A percentile compares a stretch with the other conserved stretches of the same genome.
Evolutionary conservation across 257 asterid genomes (phyloP).

Genomic region (Solanum ossicruentum): DNA sequence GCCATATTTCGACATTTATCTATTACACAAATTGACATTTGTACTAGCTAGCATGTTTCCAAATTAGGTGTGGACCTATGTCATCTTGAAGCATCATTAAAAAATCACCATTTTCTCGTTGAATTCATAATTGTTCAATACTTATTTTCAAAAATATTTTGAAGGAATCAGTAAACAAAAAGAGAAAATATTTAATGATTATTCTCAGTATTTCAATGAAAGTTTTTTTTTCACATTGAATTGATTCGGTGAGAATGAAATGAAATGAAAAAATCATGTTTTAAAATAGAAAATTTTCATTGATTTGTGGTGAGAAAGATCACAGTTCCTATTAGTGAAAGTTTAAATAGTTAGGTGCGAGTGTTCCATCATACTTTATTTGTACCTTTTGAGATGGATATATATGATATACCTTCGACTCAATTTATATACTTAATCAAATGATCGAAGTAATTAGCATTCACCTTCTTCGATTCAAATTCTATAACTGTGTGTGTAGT

Average conservation of each 20-base stretch:
- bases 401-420: no score
- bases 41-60: not conserved
- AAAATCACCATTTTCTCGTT: no score
- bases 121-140: no score
- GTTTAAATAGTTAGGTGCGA: no score
- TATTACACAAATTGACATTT: not conserved
- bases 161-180: not conserved
- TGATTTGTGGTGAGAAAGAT: not conserved
- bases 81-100: not conserved
- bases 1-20: no score
- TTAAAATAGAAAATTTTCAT: no score
- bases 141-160: no score
- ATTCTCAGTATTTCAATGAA: not conserved
- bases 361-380: not conserved
- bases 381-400: no score
- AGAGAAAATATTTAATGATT: no score
- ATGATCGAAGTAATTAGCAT: no score
- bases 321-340: not conserved
- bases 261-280: not conserved
- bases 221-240: no score
- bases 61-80: not conserved
- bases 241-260: not conserved
- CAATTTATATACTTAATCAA: not conserved
- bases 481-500: not conserved
- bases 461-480: not conserved